Percentiles rank a stretch among this genome's conserved stretches.
These are phyloP conservation scores for Phytophthora pini DNA, from an alignment of 352 stramenopile genomes.

Conservation along the genomic window DNA sequence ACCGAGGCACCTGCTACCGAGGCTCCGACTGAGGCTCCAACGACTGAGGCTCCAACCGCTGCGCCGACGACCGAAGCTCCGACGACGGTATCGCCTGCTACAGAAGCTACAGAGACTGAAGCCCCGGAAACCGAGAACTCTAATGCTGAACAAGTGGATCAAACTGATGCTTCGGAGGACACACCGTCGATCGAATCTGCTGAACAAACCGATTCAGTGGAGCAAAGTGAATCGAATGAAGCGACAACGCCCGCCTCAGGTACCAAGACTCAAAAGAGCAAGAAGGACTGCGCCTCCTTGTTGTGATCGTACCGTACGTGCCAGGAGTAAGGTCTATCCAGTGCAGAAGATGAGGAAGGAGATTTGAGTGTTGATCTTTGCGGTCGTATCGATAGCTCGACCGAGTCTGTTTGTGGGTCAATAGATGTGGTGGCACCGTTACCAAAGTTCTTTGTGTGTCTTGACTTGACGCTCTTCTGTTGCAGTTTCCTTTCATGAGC, in stretches of 20 bases:
- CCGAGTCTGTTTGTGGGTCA: slow-evolving; percentile 27
- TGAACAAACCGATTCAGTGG: slow-evolving; percentile 16
- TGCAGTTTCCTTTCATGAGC: slow-evolving; percentile 22
- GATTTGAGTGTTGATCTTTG: slow-evolving; percentile 29
- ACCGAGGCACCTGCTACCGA: slow-evolving; percentile 13
- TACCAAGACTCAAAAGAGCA: slow-evolving; percentile 8
- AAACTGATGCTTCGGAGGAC: background rate
- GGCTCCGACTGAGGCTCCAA: slow-evolving; percentile 18
- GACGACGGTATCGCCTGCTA: background rate
- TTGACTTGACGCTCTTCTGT: background rate
- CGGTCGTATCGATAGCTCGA: slow-evolving; percentile 8
- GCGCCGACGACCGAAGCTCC: slow-evolving; percentile 4
- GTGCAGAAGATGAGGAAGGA: slow-evolving; percentile 22
- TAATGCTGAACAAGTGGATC: slow-evolving; percentile 8
- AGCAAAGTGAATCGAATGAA: slow-evolving; percentile 25
- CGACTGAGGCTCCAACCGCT: slow-evolving; percentile 7
- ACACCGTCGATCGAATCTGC: background rate
- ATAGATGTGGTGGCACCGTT: slow-evolving; percentile 27
- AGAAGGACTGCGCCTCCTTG: slow-evolving; percentile 28
- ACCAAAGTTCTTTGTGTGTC: background rate
- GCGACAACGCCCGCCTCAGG: slow-evolving; percentile 21
- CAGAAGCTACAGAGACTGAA: background rate
- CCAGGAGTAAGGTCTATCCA: slow-evolving; percentile 7
- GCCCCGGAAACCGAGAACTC: slow-evolving; percentile 5
- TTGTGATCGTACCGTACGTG: slow-evolving; percentile 16